phyloP scores from a whole-genome alignment of 2,329 filamentous ascomycete species.

The Chaetomiaceae sp. region DNA sequence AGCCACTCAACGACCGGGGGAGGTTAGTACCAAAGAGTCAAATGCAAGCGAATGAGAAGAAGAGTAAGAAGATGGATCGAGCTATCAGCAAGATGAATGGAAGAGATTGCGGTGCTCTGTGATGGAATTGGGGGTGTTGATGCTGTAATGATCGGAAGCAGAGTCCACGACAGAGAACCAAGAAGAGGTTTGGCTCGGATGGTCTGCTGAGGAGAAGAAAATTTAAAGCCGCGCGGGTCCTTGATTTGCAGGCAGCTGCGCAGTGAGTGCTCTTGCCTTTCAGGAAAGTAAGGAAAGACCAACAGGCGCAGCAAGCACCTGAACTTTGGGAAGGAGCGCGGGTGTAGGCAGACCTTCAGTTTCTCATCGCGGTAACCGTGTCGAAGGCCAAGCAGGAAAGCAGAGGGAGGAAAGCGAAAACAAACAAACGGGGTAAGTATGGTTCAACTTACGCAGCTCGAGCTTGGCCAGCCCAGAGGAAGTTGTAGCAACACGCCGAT shows the following conservation, averaged over 20 bases:
- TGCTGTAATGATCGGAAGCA: conserved; percentile 39
- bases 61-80: conserved; percentile 54
- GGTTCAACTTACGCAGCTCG: not conserved
- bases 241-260: not conserved
- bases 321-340: not conserved
- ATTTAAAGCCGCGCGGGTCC: conserved; percentile 6
- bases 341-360: not conserved
- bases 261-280: not conserved
- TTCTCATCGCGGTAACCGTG: not conserved
- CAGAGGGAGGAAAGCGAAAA: no score
- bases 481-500: no score
- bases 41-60: conserved; percentile 51
- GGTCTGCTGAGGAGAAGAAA: conserved; percentile 6
- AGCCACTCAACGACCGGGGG: conserved; percentile 34
- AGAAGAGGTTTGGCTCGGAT: conserved; percentile 5
- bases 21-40: conserved; percentile 50
- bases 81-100: conserved; percentile 55
- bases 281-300: not conserved
- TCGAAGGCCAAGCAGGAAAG: not conserved
- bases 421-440: not conserved
- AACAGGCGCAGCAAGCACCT: not conserved
- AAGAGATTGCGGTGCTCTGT: conserved; percentile 43
- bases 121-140: conserved; percentile 39
- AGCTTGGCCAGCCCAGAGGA: not conserved
- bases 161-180: conserved; percentile 21